Evolutionary conservation across 345 rosid genomes (phyloP), one percentile per base, ranked within the genome.

Genomic region (Camelina sativa): DNA sequence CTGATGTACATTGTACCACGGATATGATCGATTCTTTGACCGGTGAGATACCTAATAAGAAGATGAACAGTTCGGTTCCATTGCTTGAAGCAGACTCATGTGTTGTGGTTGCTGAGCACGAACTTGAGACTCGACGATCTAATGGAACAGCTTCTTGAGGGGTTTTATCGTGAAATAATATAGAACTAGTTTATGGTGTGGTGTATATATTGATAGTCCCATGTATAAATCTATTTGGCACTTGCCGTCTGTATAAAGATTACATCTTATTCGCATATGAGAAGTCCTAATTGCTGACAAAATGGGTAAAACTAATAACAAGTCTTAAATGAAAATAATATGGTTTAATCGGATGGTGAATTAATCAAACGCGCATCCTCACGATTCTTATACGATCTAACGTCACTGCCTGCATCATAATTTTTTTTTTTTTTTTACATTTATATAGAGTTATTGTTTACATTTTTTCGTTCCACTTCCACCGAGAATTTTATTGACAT

Each of bases 31-130:
- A 78, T 71, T 81, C 86, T 52, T 78, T 76, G 74, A 68, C 92
- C 4, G 84, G 69, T 75, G 87, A 87, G 56, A 69, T 78, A 3
- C 23, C 82, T 58, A 50, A 71, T 58, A 50, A 71, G 72, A 87
- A 81, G 77, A 73, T 59, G 69, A 62, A 79, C 71, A 85, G 82
- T 80, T 79, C 85, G 0, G 72, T 65, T 53, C 79, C 89, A 3
- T 83, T 91, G n/a, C 86, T 93, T 50, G 95, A 93, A 82, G 87
- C 91, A 15, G 98, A 93, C 79, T 86, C 91, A 8, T 93, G 98
- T 69, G 79, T 93, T 74, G 71, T 93, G 95, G 97, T 93, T 4
- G 98, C 98, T 1, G 95, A 93, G 76, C 95, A 89, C 62, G 87
- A 89, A 77, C 80, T 93, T 80, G 95, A 90, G 72, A 46, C 81